A percentile compares a stretch with the other conserved stretches of the same genome.
Evolutionary conservation across 139 green algal genomes (phyloP).

Genomic region (Ostreobium quekettii): DNA sequence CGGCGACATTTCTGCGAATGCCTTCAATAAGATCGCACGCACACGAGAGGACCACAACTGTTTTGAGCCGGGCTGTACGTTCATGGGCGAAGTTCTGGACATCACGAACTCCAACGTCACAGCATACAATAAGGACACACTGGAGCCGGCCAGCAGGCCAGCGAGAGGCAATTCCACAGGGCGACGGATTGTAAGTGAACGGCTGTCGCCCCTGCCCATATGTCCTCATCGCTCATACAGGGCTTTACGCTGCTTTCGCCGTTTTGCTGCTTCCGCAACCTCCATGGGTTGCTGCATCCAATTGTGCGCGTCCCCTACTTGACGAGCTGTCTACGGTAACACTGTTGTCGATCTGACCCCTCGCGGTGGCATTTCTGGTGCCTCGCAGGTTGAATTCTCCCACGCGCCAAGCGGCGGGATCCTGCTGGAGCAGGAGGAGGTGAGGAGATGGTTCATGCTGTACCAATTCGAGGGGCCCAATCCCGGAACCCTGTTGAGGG

Average conservation of each 20-base stretch:
- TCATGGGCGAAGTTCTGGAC: slow-evolving; percentile 10
- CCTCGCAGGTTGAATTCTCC: background rate
- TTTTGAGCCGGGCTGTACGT: background rate
- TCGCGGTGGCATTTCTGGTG: too few species aligned
- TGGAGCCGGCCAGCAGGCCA: background rate
- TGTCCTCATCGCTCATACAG: too few species aligned
- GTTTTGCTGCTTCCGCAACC: too few species aligned
- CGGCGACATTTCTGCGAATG: background rate
- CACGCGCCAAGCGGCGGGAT: slow-evolving; percentile 2
- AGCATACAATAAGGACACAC: background rate
- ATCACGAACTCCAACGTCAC: slow-evolving; percentile 8
- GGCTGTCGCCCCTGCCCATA: too few species aligned
- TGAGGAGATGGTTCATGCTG: slow-evolving; percentile 9
- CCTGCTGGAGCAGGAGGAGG: background rate
- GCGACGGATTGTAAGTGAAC: too few species aligned
- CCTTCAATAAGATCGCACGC: background rate
- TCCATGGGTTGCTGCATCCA: too few species aligned
- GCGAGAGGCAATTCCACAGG: too few species aligned
- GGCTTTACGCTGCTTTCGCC: too few species aligned
- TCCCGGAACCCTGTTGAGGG: background rate
- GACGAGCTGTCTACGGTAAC: too few species aligned
- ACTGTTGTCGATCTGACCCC: too few species aligned
- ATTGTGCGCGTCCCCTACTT: too few species aligned
- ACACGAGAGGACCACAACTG: slow-evolving; percentile 6
- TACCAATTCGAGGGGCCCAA: slow-evolving; percentile 9